Conservation (phyloP, 306 rosid species). For the Arachis hypogaea region DNA sequence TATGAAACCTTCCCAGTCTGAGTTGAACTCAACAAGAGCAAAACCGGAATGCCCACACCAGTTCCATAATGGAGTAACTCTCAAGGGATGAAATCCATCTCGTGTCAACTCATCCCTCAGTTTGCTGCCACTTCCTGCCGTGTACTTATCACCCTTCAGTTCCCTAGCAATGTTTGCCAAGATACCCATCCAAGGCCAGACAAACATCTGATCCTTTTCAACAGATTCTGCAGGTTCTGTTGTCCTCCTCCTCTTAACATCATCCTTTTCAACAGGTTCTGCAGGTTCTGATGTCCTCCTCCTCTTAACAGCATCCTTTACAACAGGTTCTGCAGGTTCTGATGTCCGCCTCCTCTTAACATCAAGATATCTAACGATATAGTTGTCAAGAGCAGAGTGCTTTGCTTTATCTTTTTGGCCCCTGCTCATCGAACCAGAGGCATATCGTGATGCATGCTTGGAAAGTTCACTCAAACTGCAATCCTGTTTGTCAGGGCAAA, state of each 20-base stretch:
- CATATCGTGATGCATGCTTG: conserved; percentile 52
- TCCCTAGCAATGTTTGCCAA: conserved; percentile 66
- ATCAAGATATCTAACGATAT: conserved; percentile 50
- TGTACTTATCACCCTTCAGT: conserved; percentile 48
- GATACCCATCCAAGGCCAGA: conserved; percentile 74
- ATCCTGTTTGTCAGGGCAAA: conserved; percentile 48
- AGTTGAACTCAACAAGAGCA: conserved; percentile 66
- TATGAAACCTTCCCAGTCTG: conserved; percentile 73
- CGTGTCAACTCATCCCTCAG: conserved; percentile 54
- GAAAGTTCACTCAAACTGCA: conserved; percentile 52
- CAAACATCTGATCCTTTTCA: conserved; percentile 50
- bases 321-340: not conserved
- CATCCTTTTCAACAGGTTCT: not conserved
- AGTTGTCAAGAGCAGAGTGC: conserved; percentile 60
- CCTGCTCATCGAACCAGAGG: conserved; percentile 32
- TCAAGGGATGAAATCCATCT: conserved; percentile 73
- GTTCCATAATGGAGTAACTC: conserved; percentile 71
- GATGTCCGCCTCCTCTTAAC: not conserved
- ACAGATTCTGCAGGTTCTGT: not conserved
- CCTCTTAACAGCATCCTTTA: not conserved
- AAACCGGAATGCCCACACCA: conserved; percentile 68
- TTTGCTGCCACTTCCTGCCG: conserved; percentile 72
- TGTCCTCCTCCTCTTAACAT: not conserved
- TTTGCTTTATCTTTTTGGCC: conserved; percentile 50
- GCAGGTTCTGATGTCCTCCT: not conserved